These are phyloP conservation scores for Ganoderma lucidum DNA, from an alignment of 1,284 basidiomycete species.

Conservation along the genomic window DNA sequence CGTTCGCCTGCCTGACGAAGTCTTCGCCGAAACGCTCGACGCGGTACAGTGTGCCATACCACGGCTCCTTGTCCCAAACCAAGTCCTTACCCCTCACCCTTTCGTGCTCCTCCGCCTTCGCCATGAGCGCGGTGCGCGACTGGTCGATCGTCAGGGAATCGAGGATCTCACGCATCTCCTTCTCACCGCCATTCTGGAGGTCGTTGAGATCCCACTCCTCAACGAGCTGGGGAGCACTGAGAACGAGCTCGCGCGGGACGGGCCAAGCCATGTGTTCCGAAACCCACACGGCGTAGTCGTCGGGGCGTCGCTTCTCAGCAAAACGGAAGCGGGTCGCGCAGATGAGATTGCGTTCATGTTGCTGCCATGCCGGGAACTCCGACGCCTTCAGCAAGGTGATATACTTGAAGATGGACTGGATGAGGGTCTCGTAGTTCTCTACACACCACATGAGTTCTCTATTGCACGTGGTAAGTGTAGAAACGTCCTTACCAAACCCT, in stretches of 20 bases:
- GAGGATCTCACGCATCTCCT: conserved; percentile 72
- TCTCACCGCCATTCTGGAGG: conserved; percentile 49
- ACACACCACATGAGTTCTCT: conserved; percentile 5
- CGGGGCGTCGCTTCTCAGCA: conserved; percentile 85
- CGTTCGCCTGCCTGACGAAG: conserved; percentile 69
- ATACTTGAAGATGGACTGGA: conserved; percentile 87
- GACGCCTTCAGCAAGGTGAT: conserved; percentile 82
- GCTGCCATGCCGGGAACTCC: conserved; percentile 76
- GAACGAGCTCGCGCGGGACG: conserved; percentile 80
- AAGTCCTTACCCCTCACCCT: conserved; percentile 53
- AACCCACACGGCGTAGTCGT: conserved; percentile 84
- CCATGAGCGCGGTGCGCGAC: conserved; percentile 82
- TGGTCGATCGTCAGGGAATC: conserved; percentile 66
- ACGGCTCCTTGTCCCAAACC: conserved; percentile 78
- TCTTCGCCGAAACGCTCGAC: conserved; percentile 73
- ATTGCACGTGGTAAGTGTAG: not conserved
- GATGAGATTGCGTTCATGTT: conserved; percentile 82
- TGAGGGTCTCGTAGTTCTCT: conserved; percentile 84
- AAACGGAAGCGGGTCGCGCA: conserved; percentile 87
- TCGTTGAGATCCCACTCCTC: conserved; percentile 79
- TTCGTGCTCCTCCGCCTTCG: conserved; percentile 72
- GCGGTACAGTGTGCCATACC: conserved; percentile 88
- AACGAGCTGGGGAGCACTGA: conserved; percentile 79
- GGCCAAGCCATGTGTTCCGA: conserved; percentile 84
- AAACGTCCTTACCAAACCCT: conserved; percentile 75